These are phyloP conservation scores for Acer yangbiense DNA, from an alignment of 345 rosid genomes.

Conservation along the genomic window DNA sequence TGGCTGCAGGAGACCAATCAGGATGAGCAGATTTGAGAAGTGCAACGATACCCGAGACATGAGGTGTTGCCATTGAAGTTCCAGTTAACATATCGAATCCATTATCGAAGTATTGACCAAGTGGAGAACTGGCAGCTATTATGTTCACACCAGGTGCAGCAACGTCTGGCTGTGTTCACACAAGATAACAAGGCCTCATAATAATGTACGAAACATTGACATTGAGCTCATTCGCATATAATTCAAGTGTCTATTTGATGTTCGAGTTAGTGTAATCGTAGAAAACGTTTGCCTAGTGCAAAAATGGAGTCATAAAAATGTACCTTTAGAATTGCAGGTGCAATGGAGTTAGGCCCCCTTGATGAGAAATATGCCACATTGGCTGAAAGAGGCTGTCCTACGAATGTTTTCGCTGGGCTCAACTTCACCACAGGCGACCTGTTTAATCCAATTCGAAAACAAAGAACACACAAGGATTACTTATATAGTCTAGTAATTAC, in stretches of 20 bases:
- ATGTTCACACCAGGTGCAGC: constrained; percentile 78
- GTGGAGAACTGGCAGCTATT: constrained; percentile 50
- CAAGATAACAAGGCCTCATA: background rate
- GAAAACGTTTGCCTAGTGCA: background rate
- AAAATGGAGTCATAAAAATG: background rate
- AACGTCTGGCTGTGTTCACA: constrained; percentile 56
- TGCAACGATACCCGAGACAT: constrained; percentile 51
- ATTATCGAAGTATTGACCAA: constrained; percentile 18
- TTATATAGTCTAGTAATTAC: background rate
- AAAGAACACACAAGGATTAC: background rate
- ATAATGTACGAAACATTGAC: background rate
- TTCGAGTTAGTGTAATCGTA: no score
- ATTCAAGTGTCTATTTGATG: no score
- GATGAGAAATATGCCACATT: constrained; percentile 47
- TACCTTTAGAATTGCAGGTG: constrained; percentile 54
- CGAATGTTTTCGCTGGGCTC: constrained; percentile 33
- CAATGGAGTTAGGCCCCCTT: constrained; percentile 41
- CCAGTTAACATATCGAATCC: constrained; percentile 52
- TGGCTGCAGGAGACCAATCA: constrained; percentile 72
- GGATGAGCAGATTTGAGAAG: constrained; percentile 49
- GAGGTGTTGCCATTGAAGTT: constrained; percentile 78
- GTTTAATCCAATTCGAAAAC: constrained; percentile 3
- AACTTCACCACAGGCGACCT: constrained; percentile 38
- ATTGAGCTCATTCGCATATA: no score
- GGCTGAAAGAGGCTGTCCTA: constrained; percentile 31